Conservation (phyloP, 805 yeast genomes). For the Kluyveromyces wickerhamii region DNA sequence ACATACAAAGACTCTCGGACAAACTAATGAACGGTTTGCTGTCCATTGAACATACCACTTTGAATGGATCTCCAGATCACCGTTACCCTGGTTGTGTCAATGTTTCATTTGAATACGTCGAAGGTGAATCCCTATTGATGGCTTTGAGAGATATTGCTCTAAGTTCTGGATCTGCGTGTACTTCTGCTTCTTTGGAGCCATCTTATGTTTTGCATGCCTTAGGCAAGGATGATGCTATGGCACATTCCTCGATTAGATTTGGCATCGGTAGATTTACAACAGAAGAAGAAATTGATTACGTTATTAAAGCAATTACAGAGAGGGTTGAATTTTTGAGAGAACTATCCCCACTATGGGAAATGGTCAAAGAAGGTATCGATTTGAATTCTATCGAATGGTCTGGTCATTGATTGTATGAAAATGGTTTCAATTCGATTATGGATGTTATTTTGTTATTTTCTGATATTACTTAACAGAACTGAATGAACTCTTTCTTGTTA, state of each 20-base stretch:
- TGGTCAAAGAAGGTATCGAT: slow-evolving; percentile 98
- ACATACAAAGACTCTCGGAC: slow-evolving; percentile 63
- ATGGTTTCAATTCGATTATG: not conserved
- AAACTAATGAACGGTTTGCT: slow-evolving; percentile 68
- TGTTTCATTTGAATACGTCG: slow-evolving; percentile 93
- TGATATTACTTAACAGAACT: too few relatives aligned
- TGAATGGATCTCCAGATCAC: slow-evolving; percentile 73
- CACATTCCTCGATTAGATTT: slow-evolving; percentile 96
- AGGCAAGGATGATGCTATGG: slow-evolving; percentile 97
- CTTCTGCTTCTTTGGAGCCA: slow-evolving; percentile 96
- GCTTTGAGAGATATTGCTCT: slow-evolving; percentile 95
- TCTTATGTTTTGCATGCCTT: slow-evolving; percentile 93
- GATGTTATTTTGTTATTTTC: slow-evolving; percentile 3
- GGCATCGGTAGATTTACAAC: slow-evolving; percentile 98
- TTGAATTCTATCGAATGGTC: slow-evolving; percentile 94
- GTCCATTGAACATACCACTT: slow-evolving; percentile 76
- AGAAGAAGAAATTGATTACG: slow-evolving; percentile 92
- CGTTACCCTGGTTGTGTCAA: slow-evolving; percentile 93
- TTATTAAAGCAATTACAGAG: slow-evolving; percentile 76
- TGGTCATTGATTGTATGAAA: slow-evolving; percentile 70
- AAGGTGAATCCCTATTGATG: slow-evolving; percentile 96
- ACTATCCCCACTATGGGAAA: slow-evolving; percentile 95
- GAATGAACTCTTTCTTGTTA: too few relatives aligned
- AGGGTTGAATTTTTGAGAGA: slow-evolving; percentile 89
- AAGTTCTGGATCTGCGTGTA: slow-evolving; percentile 96